Conservation (phyloP, 371 early-diverging fungal genomes). For the Coemansia sp. region DNA sequence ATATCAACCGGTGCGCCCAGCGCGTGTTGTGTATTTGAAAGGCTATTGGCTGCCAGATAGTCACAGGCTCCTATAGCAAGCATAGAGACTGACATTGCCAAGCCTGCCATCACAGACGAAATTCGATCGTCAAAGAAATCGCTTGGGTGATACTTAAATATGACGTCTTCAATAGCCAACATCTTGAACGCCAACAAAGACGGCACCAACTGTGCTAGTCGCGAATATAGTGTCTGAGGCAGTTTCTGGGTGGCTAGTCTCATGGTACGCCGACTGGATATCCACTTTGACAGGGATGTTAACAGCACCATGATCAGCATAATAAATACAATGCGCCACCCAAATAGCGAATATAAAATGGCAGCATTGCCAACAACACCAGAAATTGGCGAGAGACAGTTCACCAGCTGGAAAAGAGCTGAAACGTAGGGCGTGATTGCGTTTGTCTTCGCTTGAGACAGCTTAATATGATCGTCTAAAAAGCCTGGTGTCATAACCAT, state of each 20-base stretch:
- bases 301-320: slow-evolving; percentile 1
- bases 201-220: slow-evolving; percentile 25
- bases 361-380: slow-evolving; percentile 16
- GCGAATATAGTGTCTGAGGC: slow-evolving; percentile 19
- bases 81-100: slow-evolving; percentile 14
- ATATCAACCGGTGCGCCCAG: neutral
- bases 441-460: slow-evolving; percentile 1
- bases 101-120: neutral
- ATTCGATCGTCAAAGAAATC: slow-evolving; percentile 25
- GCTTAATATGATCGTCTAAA: neutral
- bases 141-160: slow-evolving; percentile 9
- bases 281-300: slow-evolving; percentile 10
- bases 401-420: slow-evolving; percentile 4
- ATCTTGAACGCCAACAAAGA: slow-evolving; percentile 22
- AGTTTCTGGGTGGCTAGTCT: neutral
- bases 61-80: slow-evolving; percentile 11
- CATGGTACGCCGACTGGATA: slow-evolving; percentile 7
- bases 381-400: neutral
- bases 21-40: neutral
- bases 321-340: slow-evolving; percentile 5
- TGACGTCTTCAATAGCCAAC: slow-evolving; percentile 19
- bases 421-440: slow-evolving; percentile 12
- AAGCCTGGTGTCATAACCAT: slow-evolving; percentile 13
- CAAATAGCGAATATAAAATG: slow-evolving; percentile 14
- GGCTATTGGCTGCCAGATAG: slow-evolving; percentile 4